Percentiles rank a stretch among this genome's conserved stretches.
These are phyloP conservation scores for Cetraspora pellucida DNA, from an alignment of 192 early-diverging fungal genomes.

Conservation along the genomic window DNA sequence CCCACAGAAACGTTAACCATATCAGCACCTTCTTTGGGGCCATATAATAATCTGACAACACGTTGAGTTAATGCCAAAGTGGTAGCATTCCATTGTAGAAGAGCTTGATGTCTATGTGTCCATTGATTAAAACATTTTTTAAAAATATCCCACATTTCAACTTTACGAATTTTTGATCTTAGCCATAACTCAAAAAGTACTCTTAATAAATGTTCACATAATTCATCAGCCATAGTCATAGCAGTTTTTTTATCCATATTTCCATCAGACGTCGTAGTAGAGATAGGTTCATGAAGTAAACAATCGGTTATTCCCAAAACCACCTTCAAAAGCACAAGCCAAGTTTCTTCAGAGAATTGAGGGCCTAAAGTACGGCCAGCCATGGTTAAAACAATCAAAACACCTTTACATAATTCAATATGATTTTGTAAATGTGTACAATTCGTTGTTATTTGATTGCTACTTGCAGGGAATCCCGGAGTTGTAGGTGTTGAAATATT, in stretches of 20 bases:
- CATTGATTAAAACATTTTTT: constrained; percentile 68
- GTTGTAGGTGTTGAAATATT: constrained; percentile 38
- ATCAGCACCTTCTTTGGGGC: constrained; percentile 64
- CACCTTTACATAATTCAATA: constrained; percentile 74
- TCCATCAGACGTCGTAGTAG: constrained; percentile 7
- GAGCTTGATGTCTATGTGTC: constrained; percentile 72
- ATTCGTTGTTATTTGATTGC: constrained; percentile 23
- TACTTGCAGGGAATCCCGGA: constrained; percentile 23
- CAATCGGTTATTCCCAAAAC: constrained; percentile 76
- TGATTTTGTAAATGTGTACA: constrained; percentile 52
- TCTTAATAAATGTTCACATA: constrained; percentile 71
- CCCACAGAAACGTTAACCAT: constrained; percentile 57
- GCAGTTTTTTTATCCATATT: constrained; percentile 32
- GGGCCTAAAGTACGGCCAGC: constrained; percentile 62
- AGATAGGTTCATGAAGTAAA: constrained; percentile 61
- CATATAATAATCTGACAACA: constrained; percentile 69
- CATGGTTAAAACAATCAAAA: constrained; percentile 62
- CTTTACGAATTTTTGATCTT: constrained; percentile 61
- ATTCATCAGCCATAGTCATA: constrained; percentile 70
- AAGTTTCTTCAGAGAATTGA: constrained; percentile 73
- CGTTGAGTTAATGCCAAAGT: constrained; percentile 68
- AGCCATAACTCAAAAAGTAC: constrained; percentile 84
- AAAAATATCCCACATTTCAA: constrained; percentile 81
- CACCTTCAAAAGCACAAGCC: constrained; percentile 80
- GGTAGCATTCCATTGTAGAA: constrained; percentile 77